Evolutionary conservation across 2,329 filamentous ascomycete genomes (phyloP), one percentile per base, ranked within the genome.

Genomic region (Colletotrichum caudatum): DNA sequence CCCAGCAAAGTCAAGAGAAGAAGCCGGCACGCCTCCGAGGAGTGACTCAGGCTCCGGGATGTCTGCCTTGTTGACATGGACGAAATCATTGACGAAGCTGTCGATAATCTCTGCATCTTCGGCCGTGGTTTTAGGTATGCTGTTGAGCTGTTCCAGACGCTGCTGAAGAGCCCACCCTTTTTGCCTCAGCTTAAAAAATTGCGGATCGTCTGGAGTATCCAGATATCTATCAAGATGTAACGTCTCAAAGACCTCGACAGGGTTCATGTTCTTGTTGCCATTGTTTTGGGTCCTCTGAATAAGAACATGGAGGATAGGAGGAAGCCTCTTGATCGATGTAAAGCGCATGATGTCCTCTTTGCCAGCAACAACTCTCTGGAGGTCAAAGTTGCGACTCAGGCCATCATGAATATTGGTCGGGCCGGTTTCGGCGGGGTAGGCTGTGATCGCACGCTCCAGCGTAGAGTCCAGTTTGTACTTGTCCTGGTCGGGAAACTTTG

Each of bases 201-300:
- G 82, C 3, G 90, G 88, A 51, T 89, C 86, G 5, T 86, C 84
- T 1, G 87, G 84, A 5, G 89, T 88, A 72, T 94, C 91, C 87
- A 95, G 92, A 80, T 97, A 99, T 37, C 95, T 89, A 81, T 98
- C 96, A 64, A 99, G 85, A 78, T 93, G 97, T 16, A 99, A 86
- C 2, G 88, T 91, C 74, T 96, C 92, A 5, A 92, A 91, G n/a
- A 99, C 89, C 26, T 90, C 86, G 16, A 99, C 88, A 14, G 93
- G 90, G 72, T 94, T 91, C 65, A 90, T 90, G 37, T 94, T 94
- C 78, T 97, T 97, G 54, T 87, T 87, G 8, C 88, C 87, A 74
- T 94, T 91, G 62, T 90, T 94, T 71, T 92, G 91, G 5, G 93
- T 91, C 6, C 96, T 91, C 78, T 97, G 94, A 41, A 99, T 93